Evolutionary conservation across 2,329 filamentous ascomycete genomes (phyloP).

Genomic region (Neonectria punicea): DNA sequence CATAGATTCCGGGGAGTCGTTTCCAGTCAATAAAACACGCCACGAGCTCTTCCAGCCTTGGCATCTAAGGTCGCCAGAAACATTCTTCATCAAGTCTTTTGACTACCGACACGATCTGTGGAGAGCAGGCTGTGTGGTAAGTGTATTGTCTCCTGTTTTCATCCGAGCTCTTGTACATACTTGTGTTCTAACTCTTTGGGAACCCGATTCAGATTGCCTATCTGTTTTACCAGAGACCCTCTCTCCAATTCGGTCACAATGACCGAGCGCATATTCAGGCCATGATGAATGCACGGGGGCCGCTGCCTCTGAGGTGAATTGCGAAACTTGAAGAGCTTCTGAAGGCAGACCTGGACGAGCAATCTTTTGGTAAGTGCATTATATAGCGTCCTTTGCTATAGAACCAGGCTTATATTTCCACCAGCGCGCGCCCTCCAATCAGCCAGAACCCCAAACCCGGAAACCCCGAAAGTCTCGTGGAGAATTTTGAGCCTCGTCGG

Average conservation of each 20-base stretch:
- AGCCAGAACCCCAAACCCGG: not conserved
- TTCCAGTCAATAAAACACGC: slow-evolving; percentile 1
- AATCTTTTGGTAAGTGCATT: not conserved
- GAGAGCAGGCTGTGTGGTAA: slow-evolving; percentile 23
- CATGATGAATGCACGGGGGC: not conserved
- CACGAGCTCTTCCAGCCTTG: not conserved
- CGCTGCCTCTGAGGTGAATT: not conserved
- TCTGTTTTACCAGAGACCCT: not conserved
- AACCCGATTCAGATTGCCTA: not conserved
- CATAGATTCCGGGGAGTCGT: slow-evolving; percentile 22
- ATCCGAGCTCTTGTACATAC: not conserved
- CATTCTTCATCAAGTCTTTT: slow-evolving; percentile 10
- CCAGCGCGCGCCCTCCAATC: not conserved
- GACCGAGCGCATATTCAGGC: not conserved
- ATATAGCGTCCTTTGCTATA: not conserved
- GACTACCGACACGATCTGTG: slow-evolving; percentile 22
- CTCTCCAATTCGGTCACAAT: not conserved
- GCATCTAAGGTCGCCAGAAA: slow-evolving; percentile 17
- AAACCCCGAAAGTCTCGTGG: not conserved
- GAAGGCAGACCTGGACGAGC: not conserved
- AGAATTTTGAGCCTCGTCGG: slow-evolving; percentile 1
- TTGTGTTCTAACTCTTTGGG: not conserved
- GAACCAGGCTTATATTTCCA: not conserved
- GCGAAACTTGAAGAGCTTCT: not conserved
- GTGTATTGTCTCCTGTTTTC: not conserved